Percentiles rank a stretch among this genome's conserved stretches.
phyloP scores from a whole-genome alignment of 129 eudicot genomes.

The Flaveria sonorensis region DNA sequence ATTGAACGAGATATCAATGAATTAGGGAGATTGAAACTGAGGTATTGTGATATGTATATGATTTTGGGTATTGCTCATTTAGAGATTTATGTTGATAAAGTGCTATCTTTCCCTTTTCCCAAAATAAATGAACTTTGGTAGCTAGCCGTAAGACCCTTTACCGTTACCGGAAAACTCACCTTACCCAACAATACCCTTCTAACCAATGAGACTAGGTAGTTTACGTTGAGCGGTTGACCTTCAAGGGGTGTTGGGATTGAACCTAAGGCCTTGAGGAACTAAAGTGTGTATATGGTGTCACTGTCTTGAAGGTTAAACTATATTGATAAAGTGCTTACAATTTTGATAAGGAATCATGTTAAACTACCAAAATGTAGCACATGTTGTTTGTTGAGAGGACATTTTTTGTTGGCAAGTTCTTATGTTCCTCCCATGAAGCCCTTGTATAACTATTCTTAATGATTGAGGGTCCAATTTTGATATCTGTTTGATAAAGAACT shows the following conservation, averaged over 20 bases:
- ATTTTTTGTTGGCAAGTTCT: conserved; percentile 2
- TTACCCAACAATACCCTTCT: too few relatives aligned
- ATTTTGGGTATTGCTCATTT: too few relatives aligned
- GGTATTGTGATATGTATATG: not conserved
- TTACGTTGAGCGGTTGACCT: too few relatives aligned
- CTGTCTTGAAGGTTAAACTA: too few relatives aligned
- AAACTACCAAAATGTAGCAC: conserved; percentile 12
- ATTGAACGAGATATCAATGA: not conserved
- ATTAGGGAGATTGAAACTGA: not conserved
- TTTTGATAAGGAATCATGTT: conserved; percentile 7
- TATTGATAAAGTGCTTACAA: not conserved
- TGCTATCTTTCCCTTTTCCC: not conserved
- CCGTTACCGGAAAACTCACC: too few relatives aligned
- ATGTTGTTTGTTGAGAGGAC: not conserved
- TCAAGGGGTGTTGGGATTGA: too few relatives aligned
- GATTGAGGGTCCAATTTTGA: not conserved
- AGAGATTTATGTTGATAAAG: not conserved
- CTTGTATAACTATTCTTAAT: not conserved
- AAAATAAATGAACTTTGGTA: not conserved
- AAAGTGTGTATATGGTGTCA: too few relatives aligned
- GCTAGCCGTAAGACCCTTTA: too few relatives aligned
- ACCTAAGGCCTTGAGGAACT: too few relatives aligned
- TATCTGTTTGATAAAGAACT: too few relatives aligned
- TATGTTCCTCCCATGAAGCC: not conserved
- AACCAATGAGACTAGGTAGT: too few relatives aligned